phyloP scores from a whole-genome alignment of 2,329 filamentous ascomycete species.

The Diaporthe helianthi region DNA sequence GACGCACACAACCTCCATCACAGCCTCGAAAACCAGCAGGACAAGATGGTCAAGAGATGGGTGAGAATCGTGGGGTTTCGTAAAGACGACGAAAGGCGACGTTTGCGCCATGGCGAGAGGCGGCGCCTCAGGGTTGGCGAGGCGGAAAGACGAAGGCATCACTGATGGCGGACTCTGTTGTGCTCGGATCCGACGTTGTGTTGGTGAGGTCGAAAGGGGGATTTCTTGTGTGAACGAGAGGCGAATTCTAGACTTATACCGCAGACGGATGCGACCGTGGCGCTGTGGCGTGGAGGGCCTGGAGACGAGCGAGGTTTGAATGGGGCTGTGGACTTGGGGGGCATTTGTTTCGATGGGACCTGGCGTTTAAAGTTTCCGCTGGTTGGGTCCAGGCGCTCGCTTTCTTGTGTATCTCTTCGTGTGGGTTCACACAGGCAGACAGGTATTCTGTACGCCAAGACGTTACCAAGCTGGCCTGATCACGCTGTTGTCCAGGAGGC shows the following conservation, averaged over 20 bases:
- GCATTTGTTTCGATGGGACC: constrained; percentile 19
- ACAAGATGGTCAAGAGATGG: constrained; percentile 73
- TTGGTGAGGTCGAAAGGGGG: not conserved
- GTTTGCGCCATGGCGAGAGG: constrained; percentile 43
- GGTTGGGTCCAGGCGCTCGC: constrained; percentile 12
- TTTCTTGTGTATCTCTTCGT: constrained; percentile 20
- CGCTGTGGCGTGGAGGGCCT: constrained; percentile 21
- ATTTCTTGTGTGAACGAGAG: not conserved
- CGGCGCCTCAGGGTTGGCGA: constrained; percentile 41
- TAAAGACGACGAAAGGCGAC: constrained; percentile 49
- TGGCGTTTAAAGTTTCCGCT: constrained; percentile 23
- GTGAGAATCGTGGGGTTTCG: constrained; percentile 59
- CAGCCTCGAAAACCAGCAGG: constrained; percentile 90
- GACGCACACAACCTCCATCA: constrained; percentile 94
- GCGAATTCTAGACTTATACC: constrained; percentile 1
- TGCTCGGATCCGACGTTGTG: not conserved
- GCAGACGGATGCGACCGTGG: constrained; percentile 4
- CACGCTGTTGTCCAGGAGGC: not conserved
- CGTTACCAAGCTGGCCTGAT: constrained; percentile 13
- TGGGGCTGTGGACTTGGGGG: constrained; percentile 12
- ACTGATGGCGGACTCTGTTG: not conserved
- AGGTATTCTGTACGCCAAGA: constrained; percentile 23
- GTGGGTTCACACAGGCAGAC: constrained; percentile 15
- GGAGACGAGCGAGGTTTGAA: constrained; percentile 19
- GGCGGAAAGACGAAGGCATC: constrained; percentile 53